phyloP scores from a whole-genome alignment of 306 rosid species.

The Vachellia pachyceras region DNA sequence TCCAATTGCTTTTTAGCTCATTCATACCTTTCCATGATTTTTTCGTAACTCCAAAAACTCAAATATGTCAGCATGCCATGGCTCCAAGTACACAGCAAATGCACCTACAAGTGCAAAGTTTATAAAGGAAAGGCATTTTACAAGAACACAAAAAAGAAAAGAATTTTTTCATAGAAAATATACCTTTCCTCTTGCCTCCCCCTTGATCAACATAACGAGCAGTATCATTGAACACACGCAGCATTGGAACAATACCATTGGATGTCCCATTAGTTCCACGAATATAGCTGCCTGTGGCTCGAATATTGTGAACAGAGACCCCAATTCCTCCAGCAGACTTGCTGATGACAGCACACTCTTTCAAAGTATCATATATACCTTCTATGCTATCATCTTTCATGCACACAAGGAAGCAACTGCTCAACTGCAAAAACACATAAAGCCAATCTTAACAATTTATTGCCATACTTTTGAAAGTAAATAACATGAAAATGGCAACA shows the following conservation, averaged over 20 bases:
- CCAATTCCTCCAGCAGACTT: slow-evolving; percentile 99
- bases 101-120: slow-evolving; percentile 66
- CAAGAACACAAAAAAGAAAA: background rate
- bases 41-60: slow-evolving; percentile 82
- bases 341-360: slow-evolving; percentile 98
- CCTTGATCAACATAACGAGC: slow-evolving; percentile 99
- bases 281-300: slow-evolving; percentile 89
- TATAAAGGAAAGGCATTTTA: background rate
- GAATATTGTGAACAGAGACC: slow-evolving; percentile 82
- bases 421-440: slow-evolving; percentile 69
- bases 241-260: slow-evolving; percentile 92
- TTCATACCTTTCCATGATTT: slow-evolving; percentile 93
- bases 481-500: background rate
- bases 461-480: too few species aligned
- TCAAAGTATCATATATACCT: slow-evolving; percentile 90
- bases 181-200: slow-evolving; percentile 99
- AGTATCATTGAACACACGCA: slow-evolving; percentile 90
- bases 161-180: too few species aligned
- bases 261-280: slow-evolving; percentile 98
- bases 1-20: background rate
- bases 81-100: slow-evolving; percentile 94
- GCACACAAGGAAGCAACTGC: slow-evolving; percentile 94
- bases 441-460: background rate
- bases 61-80: slow-evolving; percentile 96
- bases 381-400: slow-evolving; percentile 96